These are phyloP conservation scores for Penicillium coprophilum DNA, from an alignment of 495 filamentous ascomycete species.

Conservation along the genomic window DNA sequence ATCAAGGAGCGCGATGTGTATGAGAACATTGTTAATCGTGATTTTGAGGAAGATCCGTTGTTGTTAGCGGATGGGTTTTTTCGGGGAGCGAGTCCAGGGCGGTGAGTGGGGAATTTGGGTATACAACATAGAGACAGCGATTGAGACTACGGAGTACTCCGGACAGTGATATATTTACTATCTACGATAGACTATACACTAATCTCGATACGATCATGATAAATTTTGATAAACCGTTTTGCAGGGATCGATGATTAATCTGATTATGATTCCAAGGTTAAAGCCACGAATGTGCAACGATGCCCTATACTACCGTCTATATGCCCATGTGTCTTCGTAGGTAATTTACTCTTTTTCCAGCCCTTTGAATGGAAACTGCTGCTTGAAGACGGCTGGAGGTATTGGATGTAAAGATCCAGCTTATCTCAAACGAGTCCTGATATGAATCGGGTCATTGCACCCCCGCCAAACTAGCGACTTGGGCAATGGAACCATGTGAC, in stretches of 20 bases:
- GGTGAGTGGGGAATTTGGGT: conserved; percentile 1
- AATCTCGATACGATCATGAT: background rate
- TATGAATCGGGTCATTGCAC: background rate
- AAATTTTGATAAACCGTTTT: background rate
- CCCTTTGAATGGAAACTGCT: background rate
- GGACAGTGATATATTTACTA: background rate
- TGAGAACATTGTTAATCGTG: conserved; percentile 26
- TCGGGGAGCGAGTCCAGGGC: conserved; percentile 6
- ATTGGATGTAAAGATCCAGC: background rate
- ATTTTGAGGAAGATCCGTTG: conserved; percentile 6
- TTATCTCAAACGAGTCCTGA: background rate
- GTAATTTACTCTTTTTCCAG: background rate
- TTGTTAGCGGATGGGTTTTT: conserved; percentile 13
- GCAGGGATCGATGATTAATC: background rate
- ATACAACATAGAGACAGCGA: background rate
- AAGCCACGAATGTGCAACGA: background rate
- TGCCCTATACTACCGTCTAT: background rate
- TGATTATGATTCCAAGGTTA: background rate
- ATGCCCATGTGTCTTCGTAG: background rate
- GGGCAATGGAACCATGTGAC: conserved; percentile 12
- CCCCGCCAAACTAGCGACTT: conserved; percentile 10
- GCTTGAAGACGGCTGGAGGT: background rate
- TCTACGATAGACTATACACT: background rate
- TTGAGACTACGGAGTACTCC: background rate
- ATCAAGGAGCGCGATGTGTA: conserved; percentile 29